These are phyloP conservation scores for Phellopilus nigrolimitatus DNA, from an alignment of 1,284 basidiomycete genomes.

Conservation along the genomic window DNA sequence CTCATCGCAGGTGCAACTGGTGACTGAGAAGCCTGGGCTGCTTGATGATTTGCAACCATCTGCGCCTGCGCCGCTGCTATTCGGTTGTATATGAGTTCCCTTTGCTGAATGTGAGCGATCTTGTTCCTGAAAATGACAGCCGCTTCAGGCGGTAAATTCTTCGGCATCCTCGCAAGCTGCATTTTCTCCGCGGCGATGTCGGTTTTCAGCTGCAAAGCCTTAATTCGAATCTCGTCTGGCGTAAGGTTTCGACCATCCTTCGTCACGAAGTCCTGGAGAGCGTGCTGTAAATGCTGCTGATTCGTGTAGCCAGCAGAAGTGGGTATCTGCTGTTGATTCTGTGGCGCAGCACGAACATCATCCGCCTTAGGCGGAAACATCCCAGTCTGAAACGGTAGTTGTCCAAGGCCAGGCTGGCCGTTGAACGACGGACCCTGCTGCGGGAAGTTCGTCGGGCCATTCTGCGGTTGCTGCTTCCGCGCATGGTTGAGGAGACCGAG, in stretches of 20 bases:
- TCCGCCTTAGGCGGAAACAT: slow-evolving; percentile 13
- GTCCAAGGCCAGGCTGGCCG: slow-evolving; percentile 12
- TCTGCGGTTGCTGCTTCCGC: slow-evolving; percentile 19
- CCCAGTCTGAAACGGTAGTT: slow-evolving; percentile 10
- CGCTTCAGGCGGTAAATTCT: background rate
- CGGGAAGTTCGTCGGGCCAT: slow-evolving; percentile 12
- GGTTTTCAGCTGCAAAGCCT: background rate
- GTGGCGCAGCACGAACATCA: background rate
- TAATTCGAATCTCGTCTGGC: slow-evolving; percentile 7
- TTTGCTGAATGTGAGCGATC: background rate
- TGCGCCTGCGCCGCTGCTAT: background rate
- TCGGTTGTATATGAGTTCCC: background rate
- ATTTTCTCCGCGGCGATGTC: slow-evolving; percentile 12
- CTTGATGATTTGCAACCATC: too few relatives aligned
- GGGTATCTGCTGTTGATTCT: slow-evolving; percentile 7
- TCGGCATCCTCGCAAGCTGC: background rate
- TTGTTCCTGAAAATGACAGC: background rate
- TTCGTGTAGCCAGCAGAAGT: background rate
- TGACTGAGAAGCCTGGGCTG: too few relatives aligned
- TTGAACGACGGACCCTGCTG: slow-evolving; percentile 5
- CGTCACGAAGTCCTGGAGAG: background rate
- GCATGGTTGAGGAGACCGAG: slow-evolving; percentile 11
- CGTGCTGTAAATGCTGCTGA: background rate
- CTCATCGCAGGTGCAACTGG: background rate
- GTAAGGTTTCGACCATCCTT: slow-evolving; percentile 11